These are phyloP conservation scores for Globisporangium yorkense DNA, from an alignment of 352 stramenopile species.

Conservation along the genomic window DNA sequence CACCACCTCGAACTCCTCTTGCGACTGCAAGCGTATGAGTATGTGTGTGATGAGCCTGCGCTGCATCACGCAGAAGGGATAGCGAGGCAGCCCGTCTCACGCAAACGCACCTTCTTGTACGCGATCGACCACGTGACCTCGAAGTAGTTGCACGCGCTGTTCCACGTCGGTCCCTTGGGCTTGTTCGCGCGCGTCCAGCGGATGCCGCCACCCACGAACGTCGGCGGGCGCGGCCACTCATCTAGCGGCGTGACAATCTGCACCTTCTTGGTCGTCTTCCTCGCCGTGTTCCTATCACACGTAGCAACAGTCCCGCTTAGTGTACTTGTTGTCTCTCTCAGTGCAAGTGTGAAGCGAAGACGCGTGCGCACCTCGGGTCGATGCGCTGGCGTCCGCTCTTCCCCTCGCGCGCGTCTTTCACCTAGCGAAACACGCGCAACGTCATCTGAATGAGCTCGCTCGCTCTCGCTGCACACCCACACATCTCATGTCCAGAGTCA, in stretches of 20 bases:
- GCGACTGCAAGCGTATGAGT: constrained; percentile 22
- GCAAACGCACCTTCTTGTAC: constrained; percentile 73
- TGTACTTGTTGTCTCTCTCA: neutral
- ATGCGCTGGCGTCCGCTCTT: constrained; percentile 35
- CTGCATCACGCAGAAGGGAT: neutral
- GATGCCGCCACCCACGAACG: constrained; percentile 81
- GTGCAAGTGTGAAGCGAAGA: neutral
- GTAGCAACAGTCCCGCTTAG: constrained; percentile 1
- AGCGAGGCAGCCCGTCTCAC: neutral
- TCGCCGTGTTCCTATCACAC: constrained; percentile 37
- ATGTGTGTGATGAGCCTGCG: neutral
- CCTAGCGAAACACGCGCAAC: constrained; percentile 22
- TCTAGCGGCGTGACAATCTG: constrained; percentile 70
- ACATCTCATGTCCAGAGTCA: neutral
- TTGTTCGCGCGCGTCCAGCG: constrained; percentile 82
- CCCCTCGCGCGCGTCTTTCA: constrained; percentile 52
- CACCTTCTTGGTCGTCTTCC: constrained; percentile 68
- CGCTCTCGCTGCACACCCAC: neutral
- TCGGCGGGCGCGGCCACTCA: constrained; percentile 79
- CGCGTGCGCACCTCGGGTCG: constrained; percentile 38
- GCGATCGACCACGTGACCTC: constrained; percentile 83
- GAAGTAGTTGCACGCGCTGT: constrained; percentile 69
- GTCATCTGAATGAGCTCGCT: neutral
- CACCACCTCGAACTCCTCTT: constrained; percentile 80
- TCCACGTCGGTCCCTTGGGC: constrained; percentile 57